phyloP scores from a whole-genome alignment of 2,329 filamentous ascomycete genomes.

The Bertia moriformis region DNA sequence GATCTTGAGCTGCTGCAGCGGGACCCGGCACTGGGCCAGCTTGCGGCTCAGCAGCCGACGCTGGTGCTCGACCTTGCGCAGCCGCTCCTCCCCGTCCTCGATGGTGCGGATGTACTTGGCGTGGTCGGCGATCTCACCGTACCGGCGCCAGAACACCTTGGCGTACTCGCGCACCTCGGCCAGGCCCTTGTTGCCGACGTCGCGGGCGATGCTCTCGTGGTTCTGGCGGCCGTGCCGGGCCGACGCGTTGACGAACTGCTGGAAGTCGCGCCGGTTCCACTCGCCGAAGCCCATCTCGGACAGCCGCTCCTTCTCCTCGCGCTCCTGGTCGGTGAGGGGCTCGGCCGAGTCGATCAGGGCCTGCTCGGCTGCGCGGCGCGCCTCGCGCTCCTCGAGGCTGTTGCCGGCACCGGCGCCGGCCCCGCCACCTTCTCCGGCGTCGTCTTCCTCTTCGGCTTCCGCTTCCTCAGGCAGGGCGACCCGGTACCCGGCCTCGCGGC shows the following conservation, averaged over 20 bases:
- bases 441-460: background rate
- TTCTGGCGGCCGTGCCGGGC: conserved; percentile 81
- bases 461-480: conserved; percentile 60
- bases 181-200: conserved; percentile 79
- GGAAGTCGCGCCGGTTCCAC: conserved; percentile 96
- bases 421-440: no score
- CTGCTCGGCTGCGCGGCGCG: conserved; percentile 76
- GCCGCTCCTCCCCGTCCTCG: conserved; percentile 81
- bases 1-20: conserved; percentile 92
- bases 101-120: conserved; percentile 78
- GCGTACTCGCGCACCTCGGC: conserved; percentile 82
- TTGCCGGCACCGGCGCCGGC: no score
- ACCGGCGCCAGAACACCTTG: conserved; percentile 91
- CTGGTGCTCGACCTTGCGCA: conserved; percentile 78
- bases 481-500: conserved; percentile 93
- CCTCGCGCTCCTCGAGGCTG: conserved; percentile 71
- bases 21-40: conserved; percentile 91
- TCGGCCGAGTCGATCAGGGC: conserved; percentile 85
- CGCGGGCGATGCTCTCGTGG: conserved; percentile 70
- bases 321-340: conserved; percentile 76
- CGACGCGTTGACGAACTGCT: conserved; percentile 92
- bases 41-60: conserved; percentile 89
- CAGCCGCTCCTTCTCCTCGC: conserved; percentile 69
- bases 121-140: conserved; percentile 79
- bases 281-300: conserved; percentile 76